Conservation (phyloP, 1,139 yeast genomes). For the Lodderomyces oxycetoniae region DNA sequence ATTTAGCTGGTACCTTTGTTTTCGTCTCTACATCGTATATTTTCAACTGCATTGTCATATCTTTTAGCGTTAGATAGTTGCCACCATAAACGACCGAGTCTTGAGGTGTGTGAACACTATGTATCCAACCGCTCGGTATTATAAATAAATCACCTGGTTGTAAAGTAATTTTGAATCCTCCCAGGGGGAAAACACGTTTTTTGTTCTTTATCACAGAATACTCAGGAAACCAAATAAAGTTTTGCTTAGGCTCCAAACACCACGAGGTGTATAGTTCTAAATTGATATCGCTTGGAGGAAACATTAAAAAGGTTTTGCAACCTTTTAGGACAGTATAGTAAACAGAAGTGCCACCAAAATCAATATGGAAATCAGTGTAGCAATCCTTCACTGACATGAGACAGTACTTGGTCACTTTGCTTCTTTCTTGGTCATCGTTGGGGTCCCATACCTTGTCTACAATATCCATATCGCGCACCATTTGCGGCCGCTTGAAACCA, state of each 20-base stretch:
- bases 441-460: constrained; percentile 62
- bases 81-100: constrained; percentile 88
- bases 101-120: constrained; percentile 77
- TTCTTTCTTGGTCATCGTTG: constrained; percentile 33
- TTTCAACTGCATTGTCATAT: constrained; percentile 57
- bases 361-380: constrained; percentile 86
- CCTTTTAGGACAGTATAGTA: constrained; percentile 81
- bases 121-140: constrained; percentile 93
- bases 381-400: constrained; percentile 80
- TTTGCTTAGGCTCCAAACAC: constrained; percentile 66
- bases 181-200: constrained; percentile 22
- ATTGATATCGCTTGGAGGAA: constrained; percentile 69
- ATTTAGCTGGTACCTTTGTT: constrained; percentile 72
- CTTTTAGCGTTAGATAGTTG: constrained; percentile 66
- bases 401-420: constrained; percentile 79
- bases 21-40: constrained; percentile 58
- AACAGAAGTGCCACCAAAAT: constrained; percentile 90
- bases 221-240: constrained; percentile 64
- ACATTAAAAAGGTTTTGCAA: constrained; percentile 65
- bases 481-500: constrained; percentile 53
- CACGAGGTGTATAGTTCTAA: constrained; percentile 60
- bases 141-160: constrained; percentile 69
- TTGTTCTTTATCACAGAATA: constrained; percentile 23
- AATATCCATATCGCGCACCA: constrained; percentile 65
- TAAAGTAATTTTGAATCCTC: constrained; percentile 64